A percentile compares a stretch with the other conserved stretches of the same genome.
Evolutionary conservation across 306 rosid genomes (phyloP).

Genomic region (Gastrolobium villosum): DNA sequence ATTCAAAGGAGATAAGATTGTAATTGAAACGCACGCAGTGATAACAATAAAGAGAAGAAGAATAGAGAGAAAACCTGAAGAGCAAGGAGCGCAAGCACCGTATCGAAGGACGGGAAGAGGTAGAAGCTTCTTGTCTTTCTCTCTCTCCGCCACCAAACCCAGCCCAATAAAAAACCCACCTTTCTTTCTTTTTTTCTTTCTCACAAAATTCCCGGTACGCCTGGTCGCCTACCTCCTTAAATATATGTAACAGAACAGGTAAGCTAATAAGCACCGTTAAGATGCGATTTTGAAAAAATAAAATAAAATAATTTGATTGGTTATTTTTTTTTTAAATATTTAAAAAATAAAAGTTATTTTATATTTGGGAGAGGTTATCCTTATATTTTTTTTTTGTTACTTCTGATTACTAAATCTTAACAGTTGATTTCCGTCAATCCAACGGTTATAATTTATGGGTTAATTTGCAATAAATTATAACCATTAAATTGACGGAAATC

Average conservation of each 20-base stretch:
- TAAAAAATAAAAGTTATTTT: no score
- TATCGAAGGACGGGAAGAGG: conserved; percentile 87
- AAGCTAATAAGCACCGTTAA: no score
- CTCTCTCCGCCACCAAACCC: conserved; percentile 10
- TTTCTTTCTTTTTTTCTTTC: background rate
- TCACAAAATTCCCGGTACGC: background rate
- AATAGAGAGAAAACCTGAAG: conserved; percentile 58
- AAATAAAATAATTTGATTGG: no score
- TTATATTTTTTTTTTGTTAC: no score
- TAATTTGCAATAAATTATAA: no score
- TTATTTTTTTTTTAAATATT: no score
- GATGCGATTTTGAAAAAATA: background rate
- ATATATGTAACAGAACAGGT: background rate
- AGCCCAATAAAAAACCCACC: conserved; percentile 10
- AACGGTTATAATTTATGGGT: no score
- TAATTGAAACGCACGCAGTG: conserved; percentile 11
- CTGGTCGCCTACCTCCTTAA: background rate
- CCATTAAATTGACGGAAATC: no score
- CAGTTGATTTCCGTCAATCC: no score
- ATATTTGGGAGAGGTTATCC: no score
- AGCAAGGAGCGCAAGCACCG: conserved; percentile 83
- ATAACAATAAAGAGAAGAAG: background rate
- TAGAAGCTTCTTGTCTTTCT: conserved; percentile 54
- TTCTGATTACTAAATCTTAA: no score
- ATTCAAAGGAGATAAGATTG: conserved; percentile 1